A percentile compares a stretch with the other conserved stretches of the same genome.
These are phyloP conservation scores for Hypericum androsaemum DNA, from an alignment of 345 rosid genomes.

Conservation along the genomic window DNA sequence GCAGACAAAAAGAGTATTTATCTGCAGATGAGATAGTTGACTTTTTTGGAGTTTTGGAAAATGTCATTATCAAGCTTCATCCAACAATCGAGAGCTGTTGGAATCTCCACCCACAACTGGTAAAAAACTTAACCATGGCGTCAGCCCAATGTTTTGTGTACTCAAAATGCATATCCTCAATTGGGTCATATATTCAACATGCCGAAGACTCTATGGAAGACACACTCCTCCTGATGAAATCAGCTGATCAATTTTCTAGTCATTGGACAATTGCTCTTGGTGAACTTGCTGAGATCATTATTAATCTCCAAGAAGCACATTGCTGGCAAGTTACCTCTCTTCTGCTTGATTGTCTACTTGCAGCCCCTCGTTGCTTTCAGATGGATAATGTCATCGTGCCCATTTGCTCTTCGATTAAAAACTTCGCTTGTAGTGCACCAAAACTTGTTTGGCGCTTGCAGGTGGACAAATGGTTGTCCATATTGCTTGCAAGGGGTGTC, in stretches of 20 bases:
- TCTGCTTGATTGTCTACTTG: constrained; percentile 60
- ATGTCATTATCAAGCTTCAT: constrained; percentile 36
- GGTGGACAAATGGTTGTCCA: constrained; percentile 61
- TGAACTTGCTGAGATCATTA: constrained; percentile 41
- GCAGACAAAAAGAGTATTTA: constrained; percentile 23
- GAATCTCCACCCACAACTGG: constrained; percentile 52
- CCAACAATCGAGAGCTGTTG: constrained; percentile 50
- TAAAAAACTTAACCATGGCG: constrained; percentile 41
- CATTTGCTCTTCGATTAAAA: constrained; percentile 41
- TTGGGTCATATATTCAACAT: constrained; percentile 24
- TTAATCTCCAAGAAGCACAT: constrained; percentile 36
- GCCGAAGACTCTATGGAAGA: constrained; percentile 25
- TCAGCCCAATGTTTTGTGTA: constrained; percentile 51
- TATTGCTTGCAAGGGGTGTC: constrained; percentile 33
- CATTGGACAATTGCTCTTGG: constrained; percentile 44
- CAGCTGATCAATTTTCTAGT: constrained; percentile 22
- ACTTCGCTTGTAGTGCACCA: constrained; percentile 48
- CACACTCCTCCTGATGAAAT: constrained; percentile 20
- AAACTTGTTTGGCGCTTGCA: constrained; percentile 64
- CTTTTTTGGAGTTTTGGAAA: constrained; percentile 41
- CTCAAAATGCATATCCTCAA: constrained; percentile 44
- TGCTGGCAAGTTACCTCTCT: constrained; percentile 70
- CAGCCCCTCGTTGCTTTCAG: constrained; percentile 35
- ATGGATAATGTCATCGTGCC: constrained; percentile 29
- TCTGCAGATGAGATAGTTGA: constrained; percentile 40